Base-by-base conservation (phyloP, 306 rosid species). In the Castanopsis chinensis region DNA sequence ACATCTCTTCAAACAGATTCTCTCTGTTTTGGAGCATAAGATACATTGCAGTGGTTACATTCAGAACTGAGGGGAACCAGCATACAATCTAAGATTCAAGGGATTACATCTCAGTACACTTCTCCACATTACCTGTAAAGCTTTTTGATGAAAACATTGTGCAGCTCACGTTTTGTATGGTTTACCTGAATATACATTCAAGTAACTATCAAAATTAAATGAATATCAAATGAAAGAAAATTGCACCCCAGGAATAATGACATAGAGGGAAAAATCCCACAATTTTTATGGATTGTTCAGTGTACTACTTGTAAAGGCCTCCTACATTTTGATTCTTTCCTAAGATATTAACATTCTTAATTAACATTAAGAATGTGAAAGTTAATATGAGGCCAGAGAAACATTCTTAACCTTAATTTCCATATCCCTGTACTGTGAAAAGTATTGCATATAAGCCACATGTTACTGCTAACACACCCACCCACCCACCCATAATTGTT, bases 111-210 rank as follows among this genome's bases (percentile, higher is more conserved):
- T 25, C 23, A 68, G 18, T 75, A n/a, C 57, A 68, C 68, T 32
- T 41, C 10, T 37, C 65, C 73, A 27, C 56, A 72, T 78, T 76
- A 96, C 99, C 97, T 86, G 89, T 96, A 96, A 70, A 96, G 97
- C 89, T 93, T 96, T 85, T 79, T 90, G 63, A 96, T 96, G 90
- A 96, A 93, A 56, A 93, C 91, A 72, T 93, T 96, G 93, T 96
- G 99, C 83, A 96, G 89, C 83, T 91, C 97, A 70, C 98, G 91
- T 87, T 93, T 96, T 54, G 97, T 85, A 86, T 96, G 93, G 86
- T 93, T 87, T 80, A 96, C 99, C 99, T 96, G 86, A 80, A 82
- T 65, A 71, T 13, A 28, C 32, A 71, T 30, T 75, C 59, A 68
- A 41, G 79, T 30, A 33, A 20, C 56, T 32, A 69, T 35, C 37